These are phyloP conservation scores for Aphanoascus verrucosus DNA, from an alignment of 2,329 filamentous ascomycete genomes.

Conservation along the genomic window DNA sequence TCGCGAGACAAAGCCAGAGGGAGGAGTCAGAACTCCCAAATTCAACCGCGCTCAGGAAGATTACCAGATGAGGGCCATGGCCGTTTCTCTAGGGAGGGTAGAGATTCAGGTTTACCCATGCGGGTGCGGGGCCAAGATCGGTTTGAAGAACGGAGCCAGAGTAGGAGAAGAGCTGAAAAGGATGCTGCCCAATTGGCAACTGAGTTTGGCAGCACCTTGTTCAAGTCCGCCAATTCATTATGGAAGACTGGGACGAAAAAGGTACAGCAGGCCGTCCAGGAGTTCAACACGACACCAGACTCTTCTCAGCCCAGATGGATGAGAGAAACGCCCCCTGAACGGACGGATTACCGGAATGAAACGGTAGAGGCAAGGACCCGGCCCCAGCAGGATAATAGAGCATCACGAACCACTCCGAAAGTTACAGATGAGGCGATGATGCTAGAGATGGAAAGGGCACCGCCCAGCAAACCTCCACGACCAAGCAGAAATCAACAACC, in stretches of 20 bases:
- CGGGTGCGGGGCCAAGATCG: not conserved
- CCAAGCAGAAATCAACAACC: conserved; percentile 41
- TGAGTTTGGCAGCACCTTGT: conserved; percentile 67
- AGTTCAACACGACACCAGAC: conserved; percentile 65
- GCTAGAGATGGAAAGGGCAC: conserved; percentile 47
- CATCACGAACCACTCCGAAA: conserved; percentile 5
- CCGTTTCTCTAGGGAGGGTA: conserved; percentile 5
- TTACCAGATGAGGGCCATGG: conserved; percentile 37
- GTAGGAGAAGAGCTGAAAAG: conserved; percentile 42
- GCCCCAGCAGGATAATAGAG: not conserved
- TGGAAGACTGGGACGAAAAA: conserved; percentile 95
- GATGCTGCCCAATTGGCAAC: conserved; percentile 74
- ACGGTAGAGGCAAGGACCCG: conserved; percentile 18
- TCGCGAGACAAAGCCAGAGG: conserved; percentile 56
- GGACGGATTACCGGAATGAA: conserved; percentile 10
- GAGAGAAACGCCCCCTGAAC: conserved; percentile 51
- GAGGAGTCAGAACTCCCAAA: conserved; percentile 14
- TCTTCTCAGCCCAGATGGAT: conserved; percentile 89
- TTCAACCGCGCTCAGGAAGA: conserved; percentile 16
- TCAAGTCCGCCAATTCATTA: conserved; percentile 88
- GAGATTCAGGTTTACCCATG: conserved; percentile 2
- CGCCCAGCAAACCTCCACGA: conserved; percentile 1
- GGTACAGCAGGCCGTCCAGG: conserved; percentile 80
- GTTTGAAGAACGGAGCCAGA: conserved; percentile 17
- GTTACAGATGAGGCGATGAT: conserved; percentile 53